Base-by-base conservation (phyloP, 2,329 filamentous ascomycete genomes). In the Aspergillus ustus region DNA sequence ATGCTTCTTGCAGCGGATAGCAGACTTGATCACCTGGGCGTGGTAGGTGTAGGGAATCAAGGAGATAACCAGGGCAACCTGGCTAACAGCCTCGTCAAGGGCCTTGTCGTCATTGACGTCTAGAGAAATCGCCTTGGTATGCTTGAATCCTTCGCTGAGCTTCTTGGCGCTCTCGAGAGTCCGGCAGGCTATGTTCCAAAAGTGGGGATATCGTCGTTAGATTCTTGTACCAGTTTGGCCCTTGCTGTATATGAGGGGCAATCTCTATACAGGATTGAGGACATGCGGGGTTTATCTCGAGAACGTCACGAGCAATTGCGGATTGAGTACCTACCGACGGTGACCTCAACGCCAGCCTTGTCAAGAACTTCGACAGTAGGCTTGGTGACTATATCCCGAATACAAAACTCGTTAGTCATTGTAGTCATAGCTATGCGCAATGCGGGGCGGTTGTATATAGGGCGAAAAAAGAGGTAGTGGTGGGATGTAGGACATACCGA, bases 31-130 rank as follows among this genome's bases (percentile, higher is more conserved):
- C 72, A 97, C 93, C 59, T 85, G 84, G 50, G 90, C 91, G 79
- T 96, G 93, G 85, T 88, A 92, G 63, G 88, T 96, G 82, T 97
- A 98, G 54, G 94, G 94, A 71, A 98, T 97, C 79, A 98, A 78
- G 74, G 83, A 87, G 77, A 93, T 90, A 75, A 90, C 88, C 11
- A 96, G 81, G 75, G 95, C 91, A 76, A 91, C 85, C 84, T 96
- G 88, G 74, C 84, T 88, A 62, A 97, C 86, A 73, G 88, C 92
- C 57, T 88, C 87, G 72, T 97, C 93, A 62, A 98, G 88, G 37
- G 91, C 92, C 61, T 83, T 78, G 53, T 84, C 85, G 77, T 97
- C 83, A 73, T 80, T 89, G 69, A 97, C 94, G 75, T 98, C 92
- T 75, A 98, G 87, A 59, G 91, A 87, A 80, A 96, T 91, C 68